These are phyloP conservation scores for Dendrocalamus sinicus DNA, from an alignment of 176 grass and related monocot genomes.

Conservation along the genomic window DNA sequence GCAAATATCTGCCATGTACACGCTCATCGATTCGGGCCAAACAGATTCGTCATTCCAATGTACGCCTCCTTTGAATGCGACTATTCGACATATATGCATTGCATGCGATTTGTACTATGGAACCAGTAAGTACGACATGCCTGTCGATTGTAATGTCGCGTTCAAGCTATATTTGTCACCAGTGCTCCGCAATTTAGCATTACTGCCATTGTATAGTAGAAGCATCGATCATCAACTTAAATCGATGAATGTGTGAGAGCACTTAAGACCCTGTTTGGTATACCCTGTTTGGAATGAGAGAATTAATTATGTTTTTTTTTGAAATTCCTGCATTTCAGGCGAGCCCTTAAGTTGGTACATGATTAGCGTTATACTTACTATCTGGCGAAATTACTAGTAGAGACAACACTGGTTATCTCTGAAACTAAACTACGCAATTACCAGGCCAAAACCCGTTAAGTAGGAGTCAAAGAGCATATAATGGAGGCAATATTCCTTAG, in stretches of 20 bases:
- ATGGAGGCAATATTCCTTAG: not conserved
- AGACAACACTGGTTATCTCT: not conserved
- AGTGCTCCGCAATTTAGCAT: not conserved
- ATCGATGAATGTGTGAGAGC: not conserved
- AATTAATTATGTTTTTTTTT: not conserved
- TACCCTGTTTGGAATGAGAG: not conserved
- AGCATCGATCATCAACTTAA: not conserved
- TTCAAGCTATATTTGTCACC: not conserved
- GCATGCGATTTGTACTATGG: not conserved
- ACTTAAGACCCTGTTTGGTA: not conserved
- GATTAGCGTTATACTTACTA: not conserved
- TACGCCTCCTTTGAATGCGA: not conserved
- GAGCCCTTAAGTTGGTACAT: not conserved
- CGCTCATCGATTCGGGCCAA: slow-evolving; percentile 2
- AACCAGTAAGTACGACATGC: not conserved
- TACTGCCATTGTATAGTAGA: not conserved
- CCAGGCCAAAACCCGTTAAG: not conserved
- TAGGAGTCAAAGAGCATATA: not conserved
- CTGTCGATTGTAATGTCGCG: not conserved
- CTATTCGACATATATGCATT: not conserved
- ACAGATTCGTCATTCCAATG: slow-evolving; percentile 15
- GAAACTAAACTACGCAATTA: not conserved
- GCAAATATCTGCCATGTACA: slow-evolving; percentile 8
- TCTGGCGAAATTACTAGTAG: not conserved
- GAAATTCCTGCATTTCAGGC: not conserved